Conservation (phyloP, 176 grass and related monocot species). For the Triticum dicoccoides region DNA sequence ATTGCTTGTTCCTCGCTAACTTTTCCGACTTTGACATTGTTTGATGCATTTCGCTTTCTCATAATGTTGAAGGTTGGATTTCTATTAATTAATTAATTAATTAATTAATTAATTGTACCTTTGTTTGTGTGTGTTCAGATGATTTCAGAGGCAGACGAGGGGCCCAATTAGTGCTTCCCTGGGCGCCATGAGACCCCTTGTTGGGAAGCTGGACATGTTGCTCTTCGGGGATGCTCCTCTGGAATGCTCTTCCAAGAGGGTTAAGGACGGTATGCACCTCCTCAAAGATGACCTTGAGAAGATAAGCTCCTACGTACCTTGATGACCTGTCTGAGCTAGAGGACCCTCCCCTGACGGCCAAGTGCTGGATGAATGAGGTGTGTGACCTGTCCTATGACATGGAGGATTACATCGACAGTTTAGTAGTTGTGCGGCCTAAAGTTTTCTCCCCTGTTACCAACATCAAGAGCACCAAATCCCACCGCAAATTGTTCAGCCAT, state of each 20-base stretch:
- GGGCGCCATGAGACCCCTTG: neutral
- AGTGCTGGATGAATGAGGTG: too few relatives aligned
- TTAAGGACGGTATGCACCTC: neutral
- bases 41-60: neutral
- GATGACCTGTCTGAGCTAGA: neutral
- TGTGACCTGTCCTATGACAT: too few relatives aligned
- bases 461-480: too few relatives aligned
- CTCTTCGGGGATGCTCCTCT: too few relatives aligned
- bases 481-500: too few relatives aligned
- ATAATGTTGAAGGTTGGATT: neutral
- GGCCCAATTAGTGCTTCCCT: neutral
- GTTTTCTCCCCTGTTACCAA: too few relatives aligned
- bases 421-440: too few relatives aligned
- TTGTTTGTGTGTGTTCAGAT: neutral
- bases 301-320: neutral
- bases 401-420: too few relatives aligned
- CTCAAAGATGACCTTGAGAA: neutral
- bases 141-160: neutral
- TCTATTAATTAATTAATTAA: neutral
- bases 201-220: neutral
- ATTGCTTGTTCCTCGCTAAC: neutral
- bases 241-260: neutral
- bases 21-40: neutral
- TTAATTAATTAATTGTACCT: neutral
- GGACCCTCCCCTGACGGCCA: too few relatives aligned